A percentile compares a stretch with the other conserved stretches of the same genome.
Conservation (phyloP, 2,329 filamentous ascomycete species). For the Pseudogymnoascus sp. region DNA sequence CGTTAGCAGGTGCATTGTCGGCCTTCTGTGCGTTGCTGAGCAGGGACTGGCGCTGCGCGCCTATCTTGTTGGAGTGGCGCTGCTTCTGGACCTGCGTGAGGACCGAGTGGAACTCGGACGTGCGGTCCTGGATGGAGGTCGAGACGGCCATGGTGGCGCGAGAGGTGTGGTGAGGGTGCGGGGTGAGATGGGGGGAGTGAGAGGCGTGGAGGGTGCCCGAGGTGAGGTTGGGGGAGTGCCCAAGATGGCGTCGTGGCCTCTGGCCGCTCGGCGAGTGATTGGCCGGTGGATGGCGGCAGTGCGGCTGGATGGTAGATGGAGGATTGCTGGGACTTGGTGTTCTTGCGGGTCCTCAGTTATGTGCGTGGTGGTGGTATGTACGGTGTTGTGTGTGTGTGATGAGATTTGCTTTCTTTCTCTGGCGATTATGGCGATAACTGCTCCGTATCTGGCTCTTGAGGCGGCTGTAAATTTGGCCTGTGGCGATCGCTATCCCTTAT, state of each 20-base stretch:
- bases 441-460: neutral
- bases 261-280: neutral
- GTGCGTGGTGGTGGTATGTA: neutral
- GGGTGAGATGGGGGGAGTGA: neutral
- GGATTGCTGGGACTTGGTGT: neutral
- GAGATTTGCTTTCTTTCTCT: neutral
- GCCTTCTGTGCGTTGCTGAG: conserved; percentile 66
- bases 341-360: neutral
- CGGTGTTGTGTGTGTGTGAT: neutral
- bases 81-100: conserved; percentile 76
- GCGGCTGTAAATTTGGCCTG: conserved; percentile 1
- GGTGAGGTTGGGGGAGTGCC: neutral
- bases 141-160: conserved; percentile 47
- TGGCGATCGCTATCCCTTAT: conserved; percentile 1
- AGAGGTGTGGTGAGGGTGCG: neutral
- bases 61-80: conserved; percentile 66
- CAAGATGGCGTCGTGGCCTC: neutral
- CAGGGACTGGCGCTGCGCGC: conserved; percentile 72
- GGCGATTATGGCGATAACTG: neutral
- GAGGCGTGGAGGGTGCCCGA: neutral
- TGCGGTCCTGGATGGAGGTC: conserved; percentile 86
- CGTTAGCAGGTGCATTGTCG: conserved; percentile 42
- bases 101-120: conserved; percentile 88
- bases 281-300: neutral
- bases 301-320: neutral